These are phyloP conservation scores for Trametes punicea DNA, from an alignment of 768 basidiomycete species.

Conservation along the genomic window DNA sequence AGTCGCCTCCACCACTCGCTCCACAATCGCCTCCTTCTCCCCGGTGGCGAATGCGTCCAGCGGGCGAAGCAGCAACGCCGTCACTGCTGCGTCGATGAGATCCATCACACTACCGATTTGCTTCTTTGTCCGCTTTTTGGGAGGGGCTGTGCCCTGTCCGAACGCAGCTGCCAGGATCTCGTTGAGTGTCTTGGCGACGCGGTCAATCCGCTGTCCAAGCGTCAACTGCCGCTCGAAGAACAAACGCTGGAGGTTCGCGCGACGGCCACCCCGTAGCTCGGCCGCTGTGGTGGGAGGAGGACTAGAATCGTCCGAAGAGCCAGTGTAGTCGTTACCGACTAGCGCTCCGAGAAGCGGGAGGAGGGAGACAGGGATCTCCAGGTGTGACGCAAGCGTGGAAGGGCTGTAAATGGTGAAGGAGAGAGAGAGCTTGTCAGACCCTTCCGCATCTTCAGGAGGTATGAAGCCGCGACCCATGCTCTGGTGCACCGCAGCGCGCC, in stretches of 20 bases:
- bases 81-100: conserved; percentile 67
- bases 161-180: conserved; percentile 49
- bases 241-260: conserved; percentile 41
- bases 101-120: conserved; percentile 71
- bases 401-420: conserved; percentile 62
- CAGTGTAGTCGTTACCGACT: conserved; percentile 78
- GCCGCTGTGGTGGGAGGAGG: conserved; percentile 32
- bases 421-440: conserved; percentile 40
- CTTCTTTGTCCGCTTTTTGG: conserved; percentile 42
- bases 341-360: conserved; percentile 77
- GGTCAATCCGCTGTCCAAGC: conserved; percentile 61
- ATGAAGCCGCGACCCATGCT: conserved; percentile 37
- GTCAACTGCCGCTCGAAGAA: conserved; percentile 67
- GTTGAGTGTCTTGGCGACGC: conserved; percentile 55
- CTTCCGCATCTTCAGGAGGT: conserved; percentile 42
- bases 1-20: conserved; percentile 69
- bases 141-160: conserved; percentile 11
- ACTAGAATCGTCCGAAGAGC: conserved; percentile 27
- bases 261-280: conserved; percentile 39
- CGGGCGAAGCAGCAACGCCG: conserved; percentile 51
- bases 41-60: conserved; percentile 48
- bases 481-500: conserved; percentile 21
- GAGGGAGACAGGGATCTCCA: conserved; percentile 65
- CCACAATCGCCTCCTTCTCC: conserved; percentile 64
- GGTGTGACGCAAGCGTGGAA: conserved; percentile 53